Conservation (phyloP, 148 eudicot genomes). For the Heliamphora exappendiculata region DNA sequence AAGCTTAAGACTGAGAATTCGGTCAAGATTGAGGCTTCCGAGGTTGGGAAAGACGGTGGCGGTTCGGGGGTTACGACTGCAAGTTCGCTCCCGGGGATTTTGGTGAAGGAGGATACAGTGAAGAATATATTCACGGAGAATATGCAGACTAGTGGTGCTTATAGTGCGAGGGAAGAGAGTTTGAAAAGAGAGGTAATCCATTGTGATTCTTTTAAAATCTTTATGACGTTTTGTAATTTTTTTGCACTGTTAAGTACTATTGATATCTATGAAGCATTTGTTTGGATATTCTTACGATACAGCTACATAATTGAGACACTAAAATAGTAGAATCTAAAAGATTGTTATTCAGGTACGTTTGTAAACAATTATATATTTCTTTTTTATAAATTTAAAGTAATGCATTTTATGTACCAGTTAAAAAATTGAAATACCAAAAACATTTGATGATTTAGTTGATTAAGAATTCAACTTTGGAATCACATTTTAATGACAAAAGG, state of each 20-base stretch:
- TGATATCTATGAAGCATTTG: too few relatives aligned
- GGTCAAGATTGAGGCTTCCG: conserved; percentile 61
- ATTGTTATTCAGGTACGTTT: too few relatives aligned
- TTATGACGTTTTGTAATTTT: background rate
- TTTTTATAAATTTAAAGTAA: too few relatives aligned
- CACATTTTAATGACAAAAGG: too few relatives aligned
- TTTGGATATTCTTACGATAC: too few relatives aligned
- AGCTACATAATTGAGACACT: too few relatives aligned
- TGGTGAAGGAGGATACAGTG: conserved; percentile 62
- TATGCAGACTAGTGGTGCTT: conserved; percentile 90
- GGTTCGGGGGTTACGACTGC: conserved; percentile 20
- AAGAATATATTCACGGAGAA: conserved; percentile 78
- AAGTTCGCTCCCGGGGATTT: conserved; percentile 27
- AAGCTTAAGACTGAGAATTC: conserved; percentile 50
- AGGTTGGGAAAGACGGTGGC: conserved; percentile 47
- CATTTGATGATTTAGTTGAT: too few relatives aligned
- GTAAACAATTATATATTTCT: too few relatives aligned
- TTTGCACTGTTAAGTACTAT: background rate
- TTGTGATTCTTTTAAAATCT: background rate
- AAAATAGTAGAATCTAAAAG: too few relatives aligned
- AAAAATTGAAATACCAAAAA: too few relatives aligned
- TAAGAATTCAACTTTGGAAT: too few relatives aligned
- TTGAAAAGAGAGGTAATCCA: conserved; percentile 71
- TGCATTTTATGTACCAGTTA: too few relatives aligned
- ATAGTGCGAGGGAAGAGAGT: conserved; percentile 89